Evolutionary conservation across 1,139 yeast genomes (phyloP).

Genomic region (Nakaseomyces glabratus): DNA sequence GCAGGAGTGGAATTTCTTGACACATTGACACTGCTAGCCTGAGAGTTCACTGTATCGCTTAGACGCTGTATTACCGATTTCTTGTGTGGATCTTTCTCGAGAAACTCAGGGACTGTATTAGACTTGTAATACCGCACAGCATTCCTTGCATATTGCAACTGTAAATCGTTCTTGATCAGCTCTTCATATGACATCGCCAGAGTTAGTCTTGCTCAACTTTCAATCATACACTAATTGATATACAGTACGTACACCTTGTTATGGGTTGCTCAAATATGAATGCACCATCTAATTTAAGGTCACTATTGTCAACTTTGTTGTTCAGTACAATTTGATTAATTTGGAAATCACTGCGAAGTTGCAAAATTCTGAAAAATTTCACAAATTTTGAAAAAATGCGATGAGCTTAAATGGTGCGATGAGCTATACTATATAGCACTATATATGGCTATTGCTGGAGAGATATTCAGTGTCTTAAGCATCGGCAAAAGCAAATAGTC

Average conservation of each 20-base stretch:
- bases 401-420: neutral
- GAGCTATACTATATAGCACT: neutral
- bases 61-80: slow-evolving; percentile 6
- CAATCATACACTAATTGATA: too few species aligned
- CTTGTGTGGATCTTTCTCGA: slow-evolving; percentile 8
- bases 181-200: slow-evolving; percentile 1
- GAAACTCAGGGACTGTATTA: slow-evolving; percentile 8
- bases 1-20: slow-evolving; percentile 3
- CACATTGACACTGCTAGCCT: slow-evolving; percentile 1
- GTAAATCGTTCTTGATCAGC: slow-evolving; percentile 11
- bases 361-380: neutral
- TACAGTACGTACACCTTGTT: too few species aligned
- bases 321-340: too few species aligned
- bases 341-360: too few species aligned
- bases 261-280: too few species aligned
- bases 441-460: neutral
- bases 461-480: neutral
- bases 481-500: neutral
- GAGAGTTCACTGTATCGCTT: slow-evolving; percentile 4
- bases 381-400: neutral
- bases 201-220: neutral
- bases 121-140: slow-evolving; percentile 10
- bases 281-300: too few species aligned
- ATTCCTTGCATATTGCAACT: slow-evolving; percentile 12
- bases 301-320: too few species aligned